Base-by-base conservation (phyloP, 495 filamentous ascomycete genomes). In the Tuber borchii region DNA sequence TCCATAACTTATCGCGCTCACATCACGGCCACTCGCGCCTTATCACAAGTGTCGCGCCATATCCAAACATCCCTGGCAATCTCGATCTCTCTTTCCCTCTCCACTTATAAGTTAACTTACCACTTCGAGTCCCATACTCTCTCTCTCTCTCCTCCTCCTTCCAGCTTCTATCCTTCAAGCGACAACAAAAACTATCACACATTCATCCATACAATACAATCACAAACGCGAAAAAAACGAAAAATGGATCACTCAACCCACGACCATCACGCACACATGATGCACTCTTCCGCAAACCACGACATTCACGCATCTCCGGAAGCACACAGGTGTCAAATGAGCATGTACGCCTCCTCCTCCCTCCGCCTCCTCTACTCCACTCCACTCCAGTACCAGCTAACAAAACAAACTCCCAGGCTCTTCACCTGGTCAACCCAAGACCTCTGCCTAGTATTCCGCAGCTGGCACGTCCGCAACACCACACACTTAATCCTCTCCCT, bases 371-470 rank as follows among this genome's bases (percentile, higher is more conserved):
- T n/a, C 34, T 2, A 37, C 34, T 37, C 45, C 34, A 69, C 19
- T 75, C 46, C 71, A 71, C 71, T 68, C 61, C 20, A 22, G 74
- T 75, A 76, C 20, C 26, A 65, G 12, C 20, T 9, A n/a, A 77
- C 8, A 16, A 19, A 31, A n/a, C n/a, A n/a, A n/a, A n/a, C n/a
- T 2, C 77, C 96, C 93, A 98, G 97, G 95, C 89, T 97, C 46
- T 99, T 99, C 85, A 99, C 93, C 72, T 98, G 95, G 96, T 88
- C 92, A 80, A 94, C 93, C 26, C 87, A 89, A 69, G 89, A 97
- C 84, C 92, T 99, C 76, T 99, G 95, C 88, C 94, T 99, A 82
- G 87, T 98, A 84, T 99, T 97, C 87, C 90, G 87, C 78, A 88
- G 90, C 85, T 99, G 95, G 95, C 95, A 91, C 82, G 86, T 98